A percentile compares a stretch with the other conserved stretches of the same genome.
Evolutionary conservation across 306 rosid species (phyloP).

Genomic region (Luffa aegyptiaca): DNA sequence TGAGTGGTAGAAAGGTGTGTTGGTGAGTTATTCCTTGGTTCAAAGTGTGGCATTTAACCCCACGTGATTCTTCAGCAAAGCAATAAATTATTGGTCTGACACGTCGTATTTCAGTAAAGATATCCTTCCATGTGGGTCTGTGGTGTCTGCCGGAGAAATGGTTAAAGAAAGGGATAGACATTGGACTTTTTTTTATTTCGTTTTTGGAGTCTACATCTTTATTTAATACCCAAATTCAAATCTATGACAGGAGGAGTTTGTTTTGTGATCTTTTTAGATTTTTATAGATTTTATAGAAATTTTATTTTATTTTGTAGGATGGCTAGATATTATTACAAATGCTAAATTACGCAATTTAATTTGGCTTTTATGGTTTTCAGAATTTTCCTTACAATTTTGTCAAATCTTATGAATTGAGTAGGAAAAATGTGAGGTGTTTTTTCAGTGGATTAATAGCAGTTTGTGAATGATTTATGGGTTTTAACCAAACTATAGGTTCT

Average conservation of each 20-base stretch:
- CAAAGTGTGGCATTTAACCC: not conserved
- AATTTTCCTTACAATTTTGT: too few species aligned
- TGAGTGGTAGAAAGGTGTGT: not conserved
- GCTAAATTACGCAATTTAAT: too few species aligned
- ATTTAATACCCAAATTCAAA: not conserved
- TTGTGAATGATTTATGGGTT: too few species aligned
- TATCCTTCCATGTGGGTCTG: not conserved
- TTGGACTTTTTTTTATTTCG: not conserved
- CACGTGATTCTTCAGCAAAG: conserved; percentile 1
- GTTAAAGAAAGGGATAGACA: not conserved
- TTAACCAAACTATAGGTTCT: too few species aligned
- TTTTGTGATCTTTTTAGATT: too few species aligned
- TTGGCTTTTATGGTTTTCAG: too few species aligned
- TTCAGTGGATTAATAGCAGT: too few species aligned
- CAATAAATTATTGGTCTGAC: conserved; percentile 6
- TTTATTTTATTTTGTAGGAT: too few species aligned
- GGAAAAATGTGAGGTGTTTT: too few species aligned
- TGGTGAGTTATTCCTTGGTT: not conserved
- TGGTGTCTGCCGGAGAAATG: not conserved
- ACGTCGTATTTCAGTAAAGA: conserved; percentile 2
- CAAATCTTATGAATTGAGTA: too few species aligned
- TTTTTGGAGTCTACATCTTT: not conserved
- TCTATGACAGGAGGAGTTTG: not conserved
- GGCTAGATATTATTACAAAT: too few species aligned
- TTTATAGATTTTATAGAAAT: too few species aligned